These are phyloP conservation scores for Hypocrella siamensis DNA, from an alignment of 2,329 filamentous ascomycete species.

Conservation along the genomic window DNA sequence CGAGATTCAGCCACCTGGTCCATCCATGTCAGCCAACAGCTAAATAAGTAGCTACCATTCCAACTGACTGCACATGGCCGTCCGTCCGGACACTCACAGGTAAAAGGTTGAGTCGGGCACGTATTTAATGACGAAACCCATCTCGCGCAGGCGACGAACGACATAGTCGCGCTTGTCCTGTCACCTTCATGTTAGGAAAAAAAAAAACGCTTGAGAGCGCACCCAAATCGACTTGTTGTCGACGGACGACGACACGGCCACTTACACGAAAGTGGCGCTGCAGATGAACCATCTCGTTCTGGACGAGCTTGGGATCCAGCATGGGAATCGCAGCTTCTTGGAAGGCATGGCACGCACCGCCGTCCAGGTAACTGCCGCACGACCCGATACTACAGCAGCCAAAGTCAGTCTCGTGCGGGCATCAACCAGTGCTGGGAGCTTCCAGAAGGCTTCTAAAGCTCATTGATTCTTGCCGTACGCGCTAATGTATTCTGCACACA, in stretches of 20 bases:
- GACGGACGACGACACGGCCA: too few relatives aligned
- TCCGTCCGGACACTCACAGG: conserved; percentile 41
- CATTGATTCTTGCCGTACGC: conserved; percentile 43
- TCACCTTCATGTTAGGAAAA: too few relatives aligned
- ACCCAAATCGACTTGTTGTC: neutral
- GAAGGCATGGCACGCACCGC: conserved; percentile 88
- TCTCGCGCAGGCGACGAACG: conserved; percentile 59
- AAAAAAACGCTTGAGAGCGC: neutral
- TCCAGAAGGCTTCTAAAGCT: too few relatives aligned
- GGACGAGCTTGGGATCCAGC: conserved; percentile 74
- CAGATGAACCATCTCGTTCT: conserved; percentile 74
- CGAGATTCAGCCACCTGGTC: conserved; percentile 40
- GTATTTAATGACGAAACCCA: conserved; percentile 75
- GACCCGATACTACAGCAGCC: conserved; percentile 48
- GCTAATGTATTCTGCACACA: conserved; percentile 60
- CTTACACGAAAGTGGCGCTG: conserved; percentile 66
- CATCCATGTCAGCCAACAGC: neutral
- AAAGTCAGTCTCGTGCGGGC: conserved; percentile 1
- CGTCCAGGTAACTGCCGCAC: conserved; percentile 87
- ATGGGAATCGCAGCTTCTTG: conserved; percentile 86
- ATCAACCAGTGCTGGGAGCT: too few relatives aligned
- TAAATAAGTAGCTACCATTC: neutral
- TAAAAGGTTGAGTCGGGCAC: conserved; percentile 91
- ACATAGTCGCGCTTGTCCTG: conserved; percentile 84
- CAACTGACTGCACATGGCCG: too few relatives aligned